A percentile compares a stretch with the other conserved stretches of the same genome.
Evolutionary conservation across 139 green algal genomes (phyloP).

Genomic region (Mesotaenium endlicherianum): DNA sequence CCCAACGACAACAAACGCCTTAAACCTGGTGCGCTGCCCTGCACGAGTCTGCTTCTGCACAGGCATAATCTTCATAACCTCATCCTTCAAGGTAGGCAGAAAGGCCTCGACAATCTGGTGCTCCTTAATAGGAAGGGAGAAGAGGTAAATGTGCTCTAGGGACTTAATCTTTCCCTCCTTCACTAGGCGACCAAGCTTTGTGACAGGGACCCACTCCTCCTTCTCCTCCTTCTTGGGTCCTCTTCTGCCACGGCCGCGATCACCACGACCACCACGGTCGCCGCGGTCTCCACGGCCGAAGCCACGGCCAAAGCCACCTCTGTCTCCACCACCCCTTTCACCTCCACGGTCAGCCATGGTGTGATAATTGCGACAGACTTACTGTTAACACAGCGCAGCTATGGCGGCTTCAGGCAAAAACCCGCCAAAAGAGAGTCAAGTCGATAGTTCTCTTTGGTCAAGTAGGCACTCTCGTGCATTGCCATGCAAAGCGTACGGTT

Average conservation of each 20-base stretch:
- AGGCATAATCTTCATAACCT: constrained; percentile 99
- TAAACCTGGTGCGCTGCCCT: constrained; percentile 98
- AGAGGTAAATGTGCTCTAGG: constrained; percentile 99
- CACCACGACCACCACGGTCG: constrained; percentile 60
- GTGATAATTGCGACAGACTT: too few relatives aligned
- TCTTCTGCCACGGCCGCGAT: constrained; percentile 48
- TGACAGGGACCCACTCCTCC: constrained; percentile 96
- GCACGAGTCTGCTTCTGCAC: constrained; percentile 99
- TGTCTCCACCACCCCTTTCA: constrained; percentile 68
- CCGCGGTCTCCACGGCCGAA: constrained; percentile 79
- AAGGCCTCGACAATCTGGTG: constrained; percentile 67
- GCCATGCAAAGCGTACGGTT: too few relatives aligned
- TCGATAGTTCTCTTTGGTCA: too few relatives aligned
- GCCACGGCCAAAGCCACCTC: constrained; percentile 86
- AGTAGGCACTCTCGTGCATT: too few relatives aligned
- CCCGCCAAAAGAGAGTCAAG: too few relatives aligned
- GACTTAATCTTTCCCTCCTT: constrained; percentile 99
- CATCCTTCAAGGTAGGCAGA: constrained; percentile 53
- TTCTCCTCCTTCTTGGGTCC: constrained; percentile 80
- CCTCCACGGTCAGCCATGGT: neutral
- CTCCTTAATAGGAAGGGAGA: constrained; percentile 97
- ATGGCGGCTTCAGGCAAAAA: too few relatives aligned
- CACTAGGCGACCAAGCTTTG: constrained; percentile 97
- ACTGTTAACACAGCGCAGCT: too few relatives aligned
- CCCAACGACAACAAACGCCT: constrained; percentile 99